Conservation (phyloP, 345 rosid species). For the Camelina hispida region DNA sequence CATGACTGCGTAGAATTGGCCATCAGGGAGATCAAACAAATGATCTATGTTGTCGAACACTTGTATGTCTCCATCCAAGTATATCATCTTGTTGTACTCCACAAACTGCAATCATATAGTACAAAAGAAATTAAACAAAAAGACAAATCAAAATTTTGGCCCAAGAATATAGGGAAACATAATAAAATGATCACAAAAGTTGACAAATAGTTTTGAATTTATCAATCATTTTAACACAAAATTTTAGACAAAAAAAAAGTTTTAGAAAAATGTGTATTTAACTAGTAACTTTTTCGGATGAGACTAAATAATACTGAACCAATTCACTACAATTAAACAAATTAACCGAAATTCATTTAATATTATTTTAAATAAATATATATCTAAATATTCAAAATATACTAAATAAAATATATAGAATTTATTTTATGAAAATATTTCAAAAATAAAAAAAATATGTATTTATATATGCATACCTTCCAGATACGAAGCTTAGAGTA, state of each 20-base stretch:
- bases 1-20: constrained; percentile 68
- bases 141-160: neutral
- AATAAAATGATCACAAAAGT: neutral
- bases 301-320: no score
- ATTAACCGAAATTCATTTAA: no score
- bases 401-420: no score
- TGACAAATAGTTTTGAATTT: neutral
- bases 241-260: no score
- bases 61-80: constrained; percentile 78
- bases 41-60: constrained; percentile 78
- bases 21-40: constrained; percentile 63
- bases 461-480: constrained; percentile 51
- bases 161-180: neutral
- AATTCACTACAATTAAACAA: no score
- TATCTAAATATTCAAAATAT: no score
- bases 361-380: no score
- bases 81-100: constrained; percentile 73
- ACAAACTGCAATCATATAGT: constrained; percentile 54
- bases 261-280: no score
- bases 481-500: constrained; percentile 86
- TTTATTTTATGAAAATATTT: no score
- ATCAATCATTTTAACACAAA: no score
- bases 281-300: no score
- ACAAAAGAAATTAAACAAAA: neutral
- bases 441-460: neutral